A percentile compares a stretch with the other conserved stretches of the same genome.
phyloP scores from a whole-genome alignment of 2,329 filamentous ascomycete species.

The Botrytis byssoidea region DNA sequence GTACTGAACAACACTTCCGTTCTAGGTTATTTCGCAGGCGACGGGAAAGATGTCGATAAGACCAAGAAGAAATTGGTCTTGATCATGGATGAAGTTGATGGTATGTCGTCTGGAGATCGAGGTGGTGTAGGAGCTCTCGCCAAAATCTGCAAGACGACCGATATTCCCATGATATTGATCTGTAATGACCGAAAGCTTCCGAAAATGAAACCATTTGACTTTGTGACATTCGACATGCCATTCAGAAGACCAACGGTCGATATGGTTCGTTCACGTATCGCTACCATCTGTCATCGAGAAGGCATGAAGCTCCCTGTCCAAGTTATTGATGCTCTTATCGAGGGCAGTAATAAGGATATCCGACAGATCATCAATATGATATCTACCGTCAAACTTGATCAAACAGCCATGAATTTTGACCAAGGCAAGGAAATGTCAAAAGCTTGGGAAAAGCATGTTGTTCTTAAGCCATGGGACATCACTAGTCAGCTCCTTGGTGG shows the following conservation, averaged over 20 bases:
- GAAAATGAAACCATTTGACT: slow-evolving; percentile 98
- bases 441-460: slow-evolving; percentile 95
- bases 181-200: slow-evolving; percentile 91
- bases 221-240: slow-evolving; percentile 76
- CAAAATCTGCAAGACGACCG: slow-evolving; percentile 91
- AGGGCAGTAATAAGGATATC: slow-evolving; percentile 93
- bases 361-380: slow-evolving; percentile 99
- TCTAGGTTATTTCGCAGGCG: slow-evolving; percentile 83
- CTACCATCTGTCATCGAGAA: slow-evolving; percentile 93
- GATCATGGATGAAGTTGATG: slow-evolving; percentile 99
- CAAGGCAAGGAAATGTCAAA: slow-evolving; percentile 93
- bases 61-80: slow-evolving; percentile 91
- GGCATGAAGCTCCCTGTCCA: slow-evolving; percentile 78
- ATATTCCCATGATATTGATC: slow-evolving; percentile 92
- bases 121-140: slow-evolving; percentile 93
- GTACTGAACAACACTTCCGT: slow-evolving; percentile 93
- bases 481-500: slow-evolving; percentile 87
- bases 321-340: slow-evolving; percentile 90
- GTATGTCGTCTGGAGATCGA: slow-evolving; percentile 95
- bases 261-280: slow-evolving; percentile 86
- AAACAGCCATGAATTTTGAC: slow-evolving; percentile 75
- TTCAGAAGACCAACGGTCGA: slow-evolving; percentile 90
- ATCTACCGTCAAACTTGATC: slow-evolving; percentile 86
- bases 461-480: slow-evolving; percentile 98
- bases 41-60: slow-evolving; percentile 74